phyloP scores from a whole-genome alignment of 495 filamentous ascomycete species.

The Talaromyces thailandensis region DNA sequence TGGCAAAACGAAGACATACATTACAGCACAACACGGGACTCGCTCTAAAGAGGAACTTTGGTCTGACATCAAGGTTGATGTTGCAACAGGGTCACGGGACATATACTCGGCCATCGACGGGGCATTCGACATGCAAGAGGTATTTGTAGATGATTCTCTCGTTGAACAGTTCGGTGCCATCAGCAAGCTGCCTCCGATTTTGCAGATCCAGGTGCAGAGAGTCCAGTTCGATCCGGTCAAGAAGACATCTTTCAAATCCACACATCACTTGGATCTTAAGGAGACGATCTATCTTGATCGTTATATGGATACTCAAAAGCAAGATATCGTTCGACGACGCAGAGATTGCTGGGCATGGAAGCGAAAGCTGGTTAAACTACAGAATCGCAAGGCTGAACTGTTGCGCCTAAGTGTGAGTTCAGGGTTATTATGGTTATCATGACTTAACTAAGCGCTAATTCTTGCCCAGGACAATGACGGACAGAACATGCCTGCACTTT shows the following conservation, averaged over 20 bases:
- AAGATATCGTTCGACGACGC: conserved; percentile 50
- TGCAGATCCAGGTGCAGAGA: conserved; percentile 84
- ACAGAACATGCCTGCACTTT: conserved; percentile 22
- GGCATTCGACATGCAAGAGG: conserved; percentile 68
- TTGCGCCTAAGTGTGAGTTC: conserved; percentile 34
- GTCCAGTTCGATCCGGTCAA: conserved; percentile 57
- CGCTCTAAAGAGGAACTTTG: conserved; percentile 49
- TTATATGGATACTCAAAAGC: conserved; percentile 64
- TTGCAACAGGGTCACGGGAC: conserved; percentile 50
- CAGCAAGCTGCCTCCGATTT: conserved; percentile 64
- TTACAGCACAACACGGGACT: conserved; percentile 30
- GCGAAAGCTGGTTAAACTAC: conserved; percentile 46
- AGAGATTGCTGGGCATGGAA: conserved; percentile 69
- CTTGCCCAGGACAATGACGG: conserved; percentile 23
- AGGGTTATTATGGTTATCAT: conserved; percentile 6
- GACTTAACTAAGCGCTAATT: conserved; percentile 9
- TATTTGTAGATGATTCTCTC: conserved; percentile 53
- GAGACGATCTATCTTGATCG: conserved; percentile 81
- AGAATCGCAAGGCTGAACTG: conserved; percentile 38
- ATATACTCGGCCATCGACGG: conserved; percentile 80
- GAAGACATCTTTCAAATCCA: conserved; percentile 61
- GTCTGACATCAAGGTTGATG: conserved; percentile 55
- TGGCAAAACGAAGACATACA: conserved; percentile 45
- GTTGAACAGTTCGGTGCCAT: conserved; percentile 70
- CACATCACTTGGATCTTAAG: conserved; percentile 63